These are phyloP conservation scores for Candida frijolesensis DNA, from an alignment of 1,139 yeast species.

Conservation along the genomic window DNA sequence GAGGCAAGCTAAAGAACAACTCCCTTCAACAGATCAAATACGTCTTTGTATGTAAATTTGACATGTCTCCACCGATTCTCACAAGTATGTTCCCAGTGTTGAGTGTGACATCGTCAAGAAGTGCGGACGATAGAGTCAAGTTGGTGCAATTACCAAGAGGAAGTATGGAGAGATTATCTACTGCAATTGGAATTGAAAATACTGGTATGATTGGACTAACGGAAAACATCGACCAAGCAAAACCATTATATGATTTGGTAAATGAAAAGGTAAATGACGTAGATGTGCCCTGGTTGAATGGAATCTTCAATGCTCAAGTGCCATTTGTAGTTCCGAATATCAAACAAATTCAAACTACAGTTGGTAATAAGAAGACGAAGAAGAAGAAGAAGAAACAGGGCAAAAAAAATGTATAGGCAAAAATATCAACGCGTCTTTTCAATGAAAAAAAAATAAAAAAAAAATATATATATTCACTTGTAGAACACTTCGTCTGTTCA, in stretches of 20 bases:
- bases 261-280: slow-evolving; percentile 37
- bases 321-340: slow-evolving; percentile 36
- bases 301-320: slow-evolving; percentile 24
- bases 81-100: slow-evolving; percentile 56
- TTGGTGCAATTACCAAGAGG: slow-evolving; percentile 57
- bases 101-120: slow-evolving; percentile 45
- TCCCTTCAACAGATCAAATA: slow-evolving; percentile 27
- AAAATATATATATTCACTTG: background rate
- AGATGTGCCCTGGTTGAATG: slow-evolving; percentile 48
- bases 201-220: slow-evolving; percentile 34
- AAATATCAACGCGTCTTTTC: background rate
- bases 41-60: slow-evolving; percentile 58
- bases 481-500: background rate
- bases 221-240: slow-evolving; percentile 24
- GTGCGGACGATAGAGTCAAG: slow-evolving; percentile 36
- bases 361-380: slow-evolving; percentile 27
- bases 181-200: slow-evolving; percentile 29
- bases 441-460: slow-evolving; percentile 6
- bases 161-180: slow-evolving; percentile 38
- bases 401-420: slow-evolving; percentile 16
- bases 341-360: slow-evolving; percentile 42
- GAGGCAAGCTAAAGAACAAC: slow-evolving; percentile 13
- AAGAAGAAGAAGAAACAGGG: slow-evolving; percentile 9
- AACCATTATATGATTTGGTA: slow-evolving; percentile 32
- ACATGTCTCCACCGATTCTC: slow-evolving; percentile 50